These are phyloP conservation scores for Filobasidium floriforme DNA, from an alignment of 768 basidiomycete genomes.

Conservation along the genomic window DNA sequence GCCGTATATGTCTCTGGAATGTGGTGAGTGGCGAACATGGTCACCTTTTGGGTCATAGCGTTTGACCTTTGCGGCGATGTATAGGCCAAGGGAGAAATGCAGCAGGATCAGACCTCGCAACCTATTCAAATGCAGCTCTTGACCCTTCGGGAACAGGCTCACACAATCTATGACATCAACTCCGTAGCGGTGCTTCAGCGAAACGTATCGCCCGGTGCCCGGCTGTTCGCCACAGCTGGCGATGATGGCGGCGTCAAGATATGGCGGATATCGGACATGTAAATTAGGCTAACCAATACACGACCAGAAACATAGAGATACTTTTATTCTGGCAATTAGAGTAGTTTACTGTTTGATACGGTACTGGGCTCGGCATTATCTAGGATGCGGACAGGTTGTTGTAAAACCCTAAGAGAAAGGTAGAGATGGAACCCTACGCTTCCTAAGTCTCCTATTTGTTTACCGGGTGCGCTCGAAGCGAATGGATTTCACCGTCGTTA, in stretches of 20 bases:
- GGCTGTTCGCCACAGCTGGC: conserved; percentile 69
- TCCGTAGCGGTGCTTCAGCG: conserved; percentile 64
- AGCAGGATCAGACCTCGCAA: neutral
- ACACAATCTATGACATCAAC: conserved; percentile 80
- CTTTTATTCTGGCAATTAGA: too few species aligned
- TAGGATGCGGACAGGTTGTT: too few species aligned
- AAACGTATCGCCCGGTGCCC: conserved; percentile 44
- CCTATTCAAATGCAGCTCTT: neutral
- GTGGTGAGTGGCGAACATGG: conserved; percentile 42
- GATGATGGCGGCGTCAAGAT: conserved; percentile 76
- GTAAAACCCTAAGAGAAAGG: too few species aligned
- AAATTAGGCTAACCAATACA: too few species aligned
- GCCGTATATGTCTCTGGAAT: conserved; percentile 72
- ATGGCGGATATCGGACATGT: conserved; percentile 51
- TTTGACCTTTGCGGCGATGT: neutral
- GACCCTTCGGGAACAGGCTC: conserved; percentile 54
- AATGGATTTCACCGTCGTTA: too few species aligned
- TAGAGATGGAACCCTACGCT: too few species aligned
- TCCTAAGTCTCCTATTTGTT: too few species aligned
- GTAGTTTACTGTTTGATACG: too few species aligned
- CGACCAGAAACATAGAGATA: too few species aligned
- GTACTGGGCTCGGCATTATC: too few species aligned
- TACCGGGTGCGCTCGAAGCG: too few species aligned
- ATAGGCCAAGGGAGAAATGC: neutral
- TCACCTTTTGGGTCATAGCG: neutral